These are phyloP conservation scores for Skeletonema tropicum DNA, from an alignment of 108 stramenopile species.

Conservation along the genomic window DNA sequence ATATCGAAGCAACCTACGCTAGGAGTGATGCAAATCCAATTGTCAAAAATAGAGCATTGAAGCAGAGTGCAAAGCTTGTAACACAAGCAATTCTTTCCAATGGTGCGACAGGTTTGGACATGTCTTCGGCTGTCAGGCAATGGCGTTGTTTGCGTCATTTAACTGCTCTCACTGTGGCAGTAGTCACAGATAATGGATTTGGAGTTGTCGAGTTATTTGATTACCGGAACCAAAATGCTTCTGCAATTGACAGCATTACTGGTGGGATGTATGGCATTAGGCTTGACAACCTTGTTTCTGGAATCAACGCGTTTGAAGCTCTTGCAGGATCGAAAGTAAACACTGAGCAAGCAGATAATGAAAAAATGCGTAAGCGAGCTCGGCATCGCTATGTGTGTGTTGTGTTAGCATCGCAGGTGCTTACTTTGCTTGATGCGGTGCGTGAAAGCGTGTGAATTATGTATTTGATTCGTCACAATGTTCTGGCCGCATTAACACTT, in stretches of 20 bases:
- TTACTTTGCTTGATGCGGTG: conserved; percentile 77
- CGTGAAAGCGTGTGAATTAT: not conserved
- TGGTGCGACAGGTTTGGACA: conserved; percentile 60
- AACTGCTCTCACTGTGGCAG: conserved; percentile 65
- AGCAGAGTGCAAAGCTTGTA: conserved; percentile 78
- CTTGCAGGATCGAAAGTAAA: conserved; percentile 44
- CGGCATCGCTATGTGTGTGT: conserved; percentile 51
- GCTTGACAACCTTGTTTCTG: conserved; percentile 56
- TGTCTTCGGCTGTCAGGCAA: conserved; percentile 68
- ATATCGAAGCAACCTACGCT: conserved; percentile 39
- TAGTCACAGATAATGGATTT: conserved; percentile 68
- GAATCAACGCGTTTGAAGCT: conserved; percentile 50
- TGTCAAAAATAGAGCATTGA: conserved; percentile 56
- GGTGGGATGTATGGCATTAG: conserved; percentile 74
- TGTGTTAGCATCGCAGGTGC: conserved; percentile 63
- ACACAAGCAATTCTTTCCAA: conserved; percentile 77
- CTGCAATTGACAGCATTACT: conserved; percentile 58
- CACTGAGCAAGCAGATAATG: conserved; percentile 9
- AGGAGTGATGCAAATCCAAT: conserved; percentile 30
- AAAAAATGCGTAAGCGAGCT: conserved; percentile 17
- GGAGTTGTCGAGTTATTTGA: conserved; percentile 69
- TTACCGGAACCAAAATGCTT: conserved; percentile 50
- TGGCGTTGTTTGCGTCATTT: conserved; percentile 82
- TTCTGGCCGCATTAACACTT: not conserved
- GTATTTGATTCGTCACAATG: not conserved